Evolutionary conservation across 805 yeast genomes (phyloP).

Genomic region (Hermanozyma aechmeae): DNA sequence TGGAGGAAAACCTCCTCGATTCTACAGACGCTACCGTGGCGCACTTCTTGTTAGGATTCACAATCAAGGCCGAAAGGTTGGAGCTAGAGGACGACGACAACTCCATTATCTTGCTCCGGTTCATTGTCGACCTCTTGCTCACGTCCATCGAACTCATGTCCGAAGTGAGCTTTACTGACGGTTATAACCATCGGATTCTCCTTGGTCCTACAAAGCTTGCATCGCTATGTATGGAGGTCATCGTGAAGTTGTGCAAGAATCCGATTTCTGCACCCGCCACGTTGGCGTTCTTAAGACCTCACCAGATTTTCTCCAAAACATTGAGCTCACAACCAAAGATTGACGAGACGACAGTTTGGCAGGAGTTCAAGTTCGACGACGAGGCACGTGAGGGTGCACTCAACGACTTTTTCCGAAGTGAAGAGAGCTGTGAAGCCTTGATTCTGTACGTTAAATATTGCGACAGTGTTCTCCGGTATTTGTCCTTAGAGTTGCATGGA

Average conservation of each 20-base stretch:
- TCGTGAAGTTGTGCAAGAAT: constrained; percentile 53
- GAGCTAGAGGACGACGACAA: constrained; percentile 32
- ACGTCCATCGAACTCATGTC: constrained; percentile 36
- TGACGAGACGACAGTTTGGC: constrained; percentile 48
- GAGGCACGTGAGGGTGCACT: constrained; percentile 18
- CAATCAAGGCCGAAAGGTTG: constrained; percentile 34
- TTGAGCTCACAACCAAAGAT: constrained; percentile 47
- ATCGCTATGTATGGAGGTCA: constrained; percentile 47
- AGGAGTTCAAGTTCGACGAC: constrained; percentile 34
- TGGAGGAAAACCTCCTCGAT: constrained; percentile 39
- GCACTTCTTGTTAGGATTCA: constrained; percentile 75
- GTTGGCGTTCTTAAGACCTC: constrained; percentile 43
- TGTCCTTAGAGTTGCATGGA: constrained; percentile 67
- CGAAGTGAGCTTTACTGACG: constrained; percentile 24
- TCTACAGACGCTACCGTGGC: constrained; percentile 44
- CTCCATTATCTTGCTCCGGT: constrained; percentile 22
- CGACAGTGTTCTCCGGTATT: constrained; percentile 49
- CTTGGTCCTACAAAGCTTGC: constrained; percentile 51
- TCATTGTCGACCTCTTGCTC: constrained; percentile 42
- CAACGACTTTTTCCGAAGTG: constrained; percentile 26
- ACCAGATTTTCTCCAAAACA: constrained; percentile 40
- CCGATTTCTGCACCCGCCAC: constrained; percentile 43
- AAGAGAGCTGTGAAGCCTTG: constrained; percentile 40
- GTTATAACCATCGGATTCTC: constrained; percentile 29
- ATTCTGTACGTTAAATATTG: constrained; percentile 55